Evolutionary conservation across 768 basidiomycete genomes (phyloP).

Genomic region (Pholiota conissans): DNA sequence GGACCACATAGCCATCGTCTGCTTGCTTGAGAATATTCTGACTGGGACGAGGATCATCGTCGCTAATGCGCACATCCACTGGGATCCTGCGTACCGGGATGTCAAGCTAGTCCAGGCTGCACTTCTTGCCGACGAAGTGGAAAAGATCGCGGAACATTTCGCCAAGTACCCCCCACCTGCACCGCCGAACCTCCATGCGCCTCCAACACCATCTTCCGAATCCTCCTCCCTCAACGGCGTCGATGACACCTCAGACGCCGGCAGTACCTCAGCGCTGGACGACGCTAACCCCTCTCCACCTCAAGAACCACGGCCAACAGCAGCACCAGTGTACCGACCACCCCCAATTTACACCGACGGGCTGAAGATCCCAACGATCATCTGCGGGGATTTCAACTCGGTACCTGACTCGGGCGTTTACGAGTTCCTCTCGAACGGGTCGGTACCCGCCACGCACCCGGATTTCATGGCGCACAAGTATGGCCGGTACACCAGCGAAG

Average conservation of each 20-base stretch:
- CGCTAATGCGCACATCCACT: conserved; percentile 89
- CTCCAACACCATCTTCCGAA: conserved; percentile 25
- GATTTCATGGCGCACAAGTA: conserved; percentile 94
- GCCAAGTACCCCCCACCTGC: conserved; percentile 73
- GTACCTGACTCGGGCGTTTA: conserved; percentile 84
- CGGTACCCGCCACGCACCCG: conserved; percentile 69
- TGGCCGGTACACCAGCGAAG: conserved; percentile 90
- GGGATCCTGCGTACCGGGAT: conserved; percentile 91
- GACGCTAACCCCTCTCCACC: conserved; percentile 6
- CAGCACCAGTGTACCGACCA: conserved; percentile 37
- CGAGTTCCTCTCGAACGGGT: conserved; percentile 82
- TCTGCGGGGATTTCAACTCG: conserved; percentile 98
- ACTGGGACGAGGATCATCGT: conserved; percentile 89
- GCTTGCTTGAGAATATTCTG: conserved; percentile 81
- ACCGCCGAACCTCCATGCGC: conserved; percentile 29
- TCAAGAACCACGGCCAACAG: conserved; percentile 9
- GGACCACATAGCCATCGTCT: conserved; percentile 89
- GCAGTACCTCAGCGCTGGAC: conserved; percentile 12
- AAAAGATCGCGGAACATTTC: conserved; percentile 85
- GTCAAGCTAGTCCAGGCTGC: conserved; percentile 98
- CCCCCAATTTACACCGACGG: conserved; percentile 80
- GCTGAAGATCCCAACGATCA: conserved; percentile 84
- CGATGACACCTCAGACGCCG: conserved; percentile 20
- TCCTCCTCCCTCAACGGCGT: conserved; percentile 18
- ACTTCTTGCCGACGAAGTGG: conserved; percentile 87